These are phyloP conservation scores for Xylariaceae sp. DNA, from an alignment of 2,329 filamentous ascomycete genomes.

Conservation along the genomic window DNA sequence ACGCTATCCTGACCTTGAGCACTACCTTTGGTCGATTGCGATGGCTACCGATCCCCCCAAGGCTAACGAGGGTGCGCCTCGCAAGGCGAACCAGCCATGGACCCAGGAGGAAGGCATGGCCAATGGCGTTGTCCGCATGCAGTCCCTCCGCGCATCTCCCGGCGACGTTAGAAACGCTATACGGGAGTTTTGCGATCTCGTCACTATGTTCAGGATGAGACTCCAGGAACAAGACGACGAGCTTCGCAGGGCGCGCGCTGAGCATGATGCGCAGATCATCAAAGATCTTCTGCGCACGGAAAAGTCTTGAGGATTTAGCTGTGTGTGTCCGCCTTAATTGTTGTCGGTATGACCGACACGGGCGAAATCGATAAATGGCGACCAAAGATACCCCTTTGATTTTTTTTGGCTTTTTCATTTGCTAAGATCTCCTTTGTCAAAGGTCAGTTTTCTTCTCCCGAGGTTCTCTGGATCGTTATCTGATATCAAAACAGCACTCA, in stretches of 20 bases:
- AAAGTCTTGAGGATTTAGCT: conserved; percentile 6
- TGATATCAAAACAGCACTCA: too few species aligned
- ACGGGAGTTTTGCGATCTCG: conserved; percentile 55
- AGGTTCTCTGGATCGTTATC: too few species aligned
- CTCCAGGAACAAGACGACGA: conserved; percentile 33
- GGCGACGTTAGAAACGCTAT: conserved; percentile 55
- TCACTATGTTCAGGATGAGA: conserved; percentile 40
- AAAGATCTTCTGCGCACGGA: conserved; percentile 15
- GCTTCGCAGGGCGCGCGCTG: conserved; percentile 42
- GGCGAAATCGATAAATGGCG: not conserved
- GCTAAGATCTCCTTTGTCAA: not conserved
- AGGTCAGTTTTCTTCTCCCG: not conserved
- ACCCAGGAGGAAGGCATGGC: conserved; percentile 53
- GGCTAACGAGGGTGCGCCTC: conserved; percentile 6
- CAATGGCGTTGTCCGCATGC: conserved; percentile 50
- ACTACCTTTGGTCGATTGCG: conserved; percentile 28
- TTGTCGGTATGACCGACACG: not conserved
- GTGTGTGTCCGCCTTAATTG: not conserved
- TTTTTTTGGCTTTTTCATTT: too few species aligned
- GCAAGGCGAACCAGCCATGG: conserved; percentile 41
- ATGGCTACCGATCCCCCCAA: conserved; percentile 30
- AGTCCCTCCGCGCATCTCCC: conserved; percentile 43
- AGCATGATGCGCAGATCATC: conserved; percentile 42
- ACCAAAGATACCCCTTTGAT: not conserved
- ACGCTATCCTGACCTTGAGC: conserved; percentile 29